Conservation (phyloP, 306 rosid genomes). For the Lotus japonicus region DNA sequence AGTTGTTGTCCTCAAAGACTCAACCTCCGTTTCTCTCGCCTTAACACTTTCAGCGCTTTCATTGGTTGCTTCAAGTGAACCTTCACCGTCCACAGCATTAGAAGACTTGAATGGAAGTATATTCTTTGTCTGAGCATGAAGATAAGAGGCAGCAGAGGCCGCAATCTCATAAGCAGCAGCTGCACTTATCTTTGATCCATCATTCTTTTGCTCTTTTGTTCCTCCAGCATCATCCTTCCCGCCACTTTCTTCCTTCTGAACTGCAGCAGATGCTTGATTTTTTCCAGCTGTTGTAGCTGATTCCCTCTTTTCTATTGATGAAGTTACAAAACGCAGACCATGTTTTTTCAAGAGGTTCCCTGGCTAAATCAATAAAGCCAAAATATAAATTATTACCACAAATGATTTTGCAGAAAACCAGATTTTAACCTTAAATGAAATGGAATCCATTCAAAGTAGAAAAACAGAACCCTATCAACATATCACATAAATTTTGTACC, state of each 20-base stretch:
- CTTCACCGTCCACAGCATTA: conserved; percentile 15
- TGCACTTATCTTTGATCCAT: conserved; percentile 28
- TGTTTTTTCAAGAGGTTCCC: conserved; percentile 39
- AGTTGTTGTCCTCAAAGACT: conserved; percentile 51
- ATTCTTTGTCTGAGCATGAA: no score
- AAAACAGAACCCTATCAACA: no score
- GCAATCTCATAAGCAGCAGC: no score
- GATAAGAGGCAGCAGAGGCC: no score
- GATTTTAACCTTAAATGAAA: no score
- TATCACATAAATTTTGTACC: no score
- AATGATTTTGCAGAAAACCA: no score
- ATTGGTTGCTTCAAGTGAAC: conserved; percentile 23
- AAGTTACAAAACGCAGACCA: conserved; percentile 49
- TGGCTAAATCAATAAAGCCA: conserved; percentile 38
- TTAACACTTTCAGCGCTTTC: neutral
- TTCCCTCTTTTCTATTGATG: conserved; percentile 59
- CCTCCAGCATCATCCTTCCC: conserved; percentile 17
- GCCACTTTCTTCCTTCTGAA: conserved; percentile 24
- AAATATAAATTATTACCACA: no score
- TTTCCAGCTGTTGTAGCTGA: conserved; percentile 27
- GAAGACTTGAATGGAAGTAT: conserved; percentile 42
- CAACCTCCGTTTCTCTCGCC: conserved; percentile 39
- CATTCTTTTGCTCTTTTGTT: conserved; percentile 28
- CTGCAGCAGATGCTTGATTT: neutral
- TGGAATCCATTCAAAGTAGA: no score